phyloP scores from a whole-genome alignment of 306 rosid genomes.

The Cucurbita moschata region DNA sequence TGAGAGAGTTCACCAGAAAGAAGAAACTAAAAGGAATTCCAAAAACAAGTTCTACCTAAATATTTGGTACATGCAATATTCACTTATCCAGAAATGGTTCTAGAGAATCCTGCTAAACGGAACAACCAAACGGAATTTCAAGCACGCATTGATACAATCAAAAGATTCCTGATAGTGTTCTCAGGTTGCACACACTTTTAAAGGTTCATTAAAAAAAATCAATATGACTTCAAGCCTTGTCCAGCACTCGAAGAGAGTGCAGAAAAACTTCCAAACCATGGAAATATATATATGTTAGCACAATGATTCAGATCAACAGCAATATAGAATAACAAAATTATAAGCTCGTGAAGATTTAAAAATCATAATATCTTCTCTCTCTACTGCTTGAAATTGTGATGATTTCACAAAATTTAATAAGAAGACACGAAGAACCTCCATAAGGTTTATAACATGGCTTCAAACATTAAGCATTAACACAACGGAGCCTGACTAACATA shows the following conservation, averaged over 20 bases:
- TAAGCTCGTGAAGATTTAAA: background rate
- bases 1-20: conserved; percentile 52
- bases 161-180: background rate
- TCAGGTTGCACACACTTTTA: background rate
- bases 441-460: background rate
- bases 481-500: background rate
- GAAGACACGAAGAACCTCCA: background rate
- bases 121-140: too few relatives aligned
- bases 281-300: background rate
- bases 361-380: background rate
- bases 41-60: too few relatives aligned
- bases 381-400: background rate
- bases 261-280: background rate
- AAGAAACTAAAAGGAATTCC: conserved; percentile 38
- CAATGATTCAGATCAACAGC: background rate
- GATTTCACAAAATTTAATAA: background rate
- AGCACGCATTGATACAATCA: background rate
- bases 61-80: too few relatives aligned
- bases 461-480: background rate
- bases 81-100: too few relatives aligned
- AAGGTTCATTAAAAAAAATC: background rate
- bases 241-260: background rate
- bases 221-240: background rate
- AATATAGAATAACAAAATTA: background rate
- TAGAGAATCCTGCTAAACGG: too few relatives aligned